These are phyloP conservation scores for Venturia asperata DNA, from an alignment of 2,329 filamentous ascomycete genomes.

Conservation along the genomic window DNA sequence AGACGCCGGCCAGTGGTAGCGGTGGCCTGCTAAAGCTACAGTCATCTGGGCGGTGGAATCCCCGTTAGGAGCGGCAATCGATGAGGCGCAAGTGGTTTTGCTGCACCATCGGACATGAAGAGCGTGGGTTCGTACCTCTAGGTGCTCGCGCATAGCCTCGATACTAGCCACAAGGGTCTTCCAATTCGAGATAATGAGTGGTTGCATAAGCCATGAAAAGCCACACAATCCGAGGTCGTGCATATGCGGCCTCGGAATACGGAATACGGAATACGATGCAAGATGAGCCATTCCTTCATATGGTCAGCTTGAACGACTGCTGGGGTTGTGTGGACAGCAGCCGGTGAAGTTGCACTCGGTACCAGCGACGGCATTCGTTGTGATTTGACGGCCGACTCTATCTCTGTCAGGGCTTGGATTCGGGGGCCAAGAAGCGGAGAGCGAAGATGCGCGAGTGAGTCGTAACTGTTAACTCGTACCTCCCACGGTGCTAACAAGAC, in stretches of 20 bases:
- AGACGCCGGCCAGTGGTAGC: not conserved
- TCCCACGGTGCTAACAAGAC: not conserved
- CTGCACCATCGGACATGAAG: conserved; percentile 4
- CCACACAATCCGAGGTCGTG: too few species aligned
- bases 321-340: conserved; percentile 7
- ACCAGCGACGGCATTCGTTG: not conserved
- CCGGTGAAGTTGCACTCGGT: not conserved
- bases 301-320: not conserved
- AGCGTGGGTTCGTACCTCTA: conserved; percentile 5
- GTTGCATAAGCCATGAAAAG: not conserved
- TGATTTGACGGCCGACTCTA: not conserved
- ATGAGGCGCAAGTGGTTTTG: not conserved
- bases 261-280: not conserved
- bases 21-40: conserved; percentile 4
- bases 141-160: conserved; percentile 1
- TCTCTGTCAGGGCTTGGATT: conserved; percentile 6
- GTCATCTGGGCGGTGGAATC: conserved; percentile 5
- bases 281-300: not conserved
- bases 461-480: too few species aligned
- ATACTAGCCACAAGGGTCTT: conserved; percentile 5
- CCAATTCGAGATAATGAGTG: not conserved
- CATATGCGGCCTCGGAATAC: not conserved
- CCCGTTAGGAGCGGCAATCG: not conserved
- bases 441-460: not conserved
- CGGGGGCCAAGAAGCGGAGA: not conserved